Evolutionary conservation across 257 asterid genomes (phyloP).

Genomic region (Solanum chaucha): DNA sequence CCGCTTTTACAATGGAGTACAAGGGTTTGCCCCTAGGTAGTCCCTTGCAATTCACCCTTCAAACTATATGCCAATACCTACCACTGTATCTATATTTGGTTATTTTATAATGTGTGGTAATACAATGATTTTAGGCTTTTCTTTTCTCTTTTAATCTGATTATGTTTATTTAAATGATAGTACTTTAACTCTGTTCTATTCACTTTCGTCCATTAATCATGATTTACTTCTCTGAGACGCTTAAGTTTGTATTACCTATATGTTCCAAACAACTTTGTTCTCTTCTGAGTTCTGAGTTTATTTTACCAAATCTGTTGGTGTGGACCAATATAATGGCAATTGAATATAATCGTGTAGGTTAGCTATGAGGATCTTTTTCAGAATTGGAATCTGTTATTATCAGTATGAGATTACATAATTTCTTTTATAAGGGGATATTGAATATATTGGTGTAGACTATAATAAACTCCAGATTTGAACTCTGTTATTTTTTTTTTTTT

Average conservation of each 20-base stretch:
- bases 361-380: background rate
- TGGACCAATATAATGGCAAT: background rate
- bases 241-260: background rate
- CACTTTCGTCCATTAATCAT: background rate
- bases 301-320: background rate
- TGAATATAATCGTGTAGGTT: background rate
- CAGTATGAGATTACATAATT: background rate
- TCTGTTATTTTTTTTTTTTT: background rate
- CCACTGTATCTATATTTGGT: background rate
- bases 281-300: background rate
- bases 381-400: background rate
- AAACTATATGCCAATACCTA: background rate
- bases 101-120: background rate
- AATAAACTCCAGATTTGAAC: background rate
- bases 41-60: background rate
- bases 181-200: background rate
- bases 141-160: background rate
- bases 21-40: slow-evolving; percentile 92
- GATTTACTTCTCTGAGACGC: background rate
- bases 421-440: background rate
- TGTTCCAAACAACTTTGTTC: background rate
- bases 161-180: background rate
- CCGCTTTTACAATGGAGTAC: slow-evolving; percentile 94
- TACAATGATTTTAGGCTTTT: background rate
- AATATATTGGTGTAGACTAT: background rate